Percentiles rank a stretch among this genome's conserved stretches.
Evolutionary conservation across 202 grass and related monocot genomes (phyloP).

Genomic region (Eragrostis tef): DNA sequence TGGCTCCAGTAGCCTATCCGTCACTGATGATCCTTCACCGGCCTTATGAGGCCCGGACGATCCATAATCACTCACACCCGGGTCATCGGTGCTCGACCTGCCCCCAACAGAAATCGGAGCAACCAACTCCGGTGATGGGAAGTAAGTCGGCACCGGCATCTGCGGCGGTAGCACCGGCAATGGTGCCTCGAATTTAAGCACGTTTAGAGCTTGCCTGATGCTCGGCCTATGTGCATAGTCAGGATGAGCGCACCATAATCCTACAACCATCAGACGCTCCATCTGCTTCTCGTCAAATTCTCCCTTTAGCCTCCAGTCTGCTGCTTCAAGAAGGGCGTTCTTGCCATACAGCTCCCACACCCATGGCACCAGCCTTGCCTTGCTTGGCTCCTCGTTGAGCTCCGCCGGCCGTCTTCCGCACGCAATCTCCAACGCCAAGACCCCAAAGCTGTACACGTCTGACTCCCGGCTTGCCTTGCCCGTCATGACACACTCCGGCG

Average conservation of each 20-base stretch:
- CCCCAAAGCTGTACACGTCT: slow-evolving; percentile 77
- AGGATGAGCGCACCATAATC: slow-evolving; percentile 77
- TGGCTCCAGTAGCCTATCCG: slow-evolving; percentile 33
- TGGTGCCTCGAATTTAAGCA: slow-evolving; percentile 67
- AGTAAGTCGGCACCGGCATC: slow-evolving; percentile 73
- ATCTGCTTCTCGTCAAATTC: slow-evolving; percentile 59
- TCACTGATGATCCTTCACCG: slow-evolving; percentile 11
- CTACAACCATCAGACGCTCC: slow-evolving; percentile 71
- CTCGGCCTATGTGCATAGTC: slow-evolving; percentile 68
- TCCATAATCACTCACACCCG: slow-evolving; percentile 9
- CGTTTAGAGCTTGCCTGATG: slow-evolving; percentile 67
- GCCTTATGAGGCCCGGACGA: slow-evolving; percentile 32
- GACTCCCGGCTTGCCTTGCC: slow-evolving; percentile 69
- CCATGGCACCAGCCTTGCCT: slow-evolving; percentile 61
- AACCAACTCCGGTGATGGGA: slow-evolving; percentile 52
- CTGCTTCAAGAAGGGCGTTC: slow-evolving; percentile 54
- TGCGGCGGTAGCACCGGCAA: slow-evolving; percentile 58
- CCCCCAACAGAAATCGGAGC: slow-evolving; percentile 35
- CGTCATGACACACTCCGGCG: slow-evolving; percentile 69
- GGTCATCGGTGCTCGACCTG: background rate
- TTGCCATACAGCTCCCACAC: slow-evolving; percentile 80
- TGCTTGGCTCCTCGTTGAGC: slow-evolving; percentile 39
- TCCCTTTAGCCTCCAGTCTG: slow-evolving; percentile 56
- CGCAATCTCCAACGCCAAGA: slow-evolving; percentile 70
- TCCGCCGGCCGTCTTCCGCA: slow-evolving; percentile 64